Conservation (phyloP, 2,329 filamentous ascomycete species). For the Penicillium psychrosexuale region DNA sequence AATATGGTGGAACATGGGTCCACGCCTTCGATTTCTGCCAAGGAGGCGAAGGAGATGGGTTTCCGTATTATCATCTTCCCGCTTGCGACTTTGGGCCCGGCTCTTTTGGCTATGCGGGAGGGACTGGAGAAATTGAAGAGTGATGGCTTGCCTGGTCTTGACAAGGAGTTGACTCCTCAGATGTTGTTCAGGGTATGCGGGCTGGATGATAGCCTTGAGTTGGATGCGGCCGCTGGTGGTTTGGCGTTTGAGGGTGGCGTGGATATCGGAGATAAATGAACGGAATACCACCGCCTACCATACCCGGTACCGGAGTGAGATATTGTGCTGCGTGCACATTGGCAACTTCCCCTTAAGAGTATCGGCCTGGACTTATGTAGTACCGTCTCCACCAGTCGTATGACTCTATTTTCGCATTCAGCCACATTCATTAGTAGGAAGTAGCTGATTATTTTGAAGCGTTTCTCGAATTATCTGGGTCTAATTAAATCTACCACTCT, state of each 20-base stretch:
- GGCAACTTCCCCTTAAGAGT: not conserved
- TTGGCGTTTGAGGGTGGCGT: conserved; percentile 33
- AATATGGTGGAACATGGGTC: conserved; percentile 48
- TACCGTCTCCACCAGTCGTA: conserved; percentile 11
- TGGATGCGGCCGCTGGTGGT: conserved; percentile 42
- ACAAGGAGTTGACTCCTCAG: conserved; percentile 35
- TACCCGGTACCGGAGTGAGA: not conserved
- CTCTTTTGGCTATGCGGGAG: conserved; percentile 36
- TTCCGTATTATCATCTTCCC: conserved; percentile 46
- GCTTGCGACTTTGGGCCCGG: conserved; percentile 40
- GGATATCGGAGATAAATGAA: conserved; percentile 25
- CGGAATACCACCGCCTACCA: not conserved
- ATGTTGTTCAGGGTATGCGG: conserved; percentile 46
- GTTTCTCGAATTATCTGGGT: not conserved
- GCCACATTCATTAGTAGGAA: not conserved
- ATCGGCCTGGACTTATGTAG: conserved; percentile 12
- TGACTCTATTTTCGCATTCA: not conserved
- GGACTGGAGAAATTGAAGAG: conserved; percentile 38
- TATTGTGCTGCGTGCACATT: no score
- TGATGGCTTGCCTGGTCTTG: conserved; percentile 34
- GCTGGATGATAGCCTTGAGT: conserved; percentile 39
- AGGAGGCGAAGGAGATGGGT: conserved; percentile 40
- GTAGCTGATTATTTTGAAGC: not conserved
- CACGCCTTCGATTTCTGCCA: conserved; percentile 39
- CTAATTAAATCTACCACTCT: not conserved